A percentile compares a stretch with the other conserved stretches of the same genome.
Conservation (phyloP, 2,329 filamentous ascomycete genomes). For the Leptographium lundbergii region DNA sequence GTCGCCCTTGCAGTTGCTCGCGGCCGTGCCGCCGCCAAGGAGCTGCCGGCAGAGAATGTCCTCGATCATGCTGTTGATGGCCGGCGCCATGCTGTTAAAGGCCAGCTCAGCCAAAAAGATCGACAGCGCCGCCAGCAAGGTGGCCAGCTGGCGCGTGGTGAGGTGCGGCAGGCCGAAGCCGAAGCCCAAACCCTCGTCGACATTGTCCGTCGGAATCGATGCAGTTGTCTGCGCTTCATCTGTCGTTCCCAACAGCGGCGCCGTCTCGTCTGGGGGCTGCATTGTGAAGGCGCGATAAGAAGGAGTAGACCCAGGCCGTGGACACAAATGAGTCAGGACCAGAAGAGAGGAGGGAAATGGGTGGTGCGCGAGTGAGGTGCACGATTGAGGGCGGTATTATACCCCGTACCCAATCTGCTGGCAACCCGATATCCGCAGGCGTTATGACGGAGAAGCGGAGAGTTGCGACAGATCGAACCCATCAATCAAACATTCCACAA, state of each 20-base stretch:
- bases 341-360: background rate
- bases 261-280: background rate
- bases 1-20: slow-evolving; percentile 35
- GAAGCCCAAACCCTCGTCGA: too few relatives aligned
- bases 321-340: too few relatives aligned
- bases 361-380: too few relatives aligned
- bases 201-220: background rate
- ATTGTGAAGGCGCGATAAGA: background rate
- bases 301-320: too few relatives aligned
- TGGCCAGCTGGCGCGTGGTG: slow-evolving; percentile 14
- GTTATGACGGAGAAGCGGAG: too few relatives aligned
- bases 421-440: too few relatives aligned
- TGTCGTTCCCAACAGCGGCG: background rate
- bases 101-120: slow-evolving; percentile 31
- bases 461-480: too few relatives aligned
- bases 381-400: too few relatives aligned
- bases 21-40: slow-evolving; percentile 19
- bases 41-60: slow-evolving; percentile 34
- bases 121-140: slow-evolving; percentile 18
- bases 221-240: background rate
- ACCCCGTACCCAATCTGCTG: too few relatives aligned
- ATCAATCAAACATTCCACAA: too few relatives aligned
- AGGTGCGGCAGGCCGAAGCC: slow-evolving; percentile 2
- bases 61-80: slow-evolving; percentile 38
- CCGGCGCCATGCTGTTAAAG: slow-evolving; percentile 20